Evolutionary conservation across 768 basidiomycete species (phyloP).

Genomic region (Floccularia luteovirens): DNA sequence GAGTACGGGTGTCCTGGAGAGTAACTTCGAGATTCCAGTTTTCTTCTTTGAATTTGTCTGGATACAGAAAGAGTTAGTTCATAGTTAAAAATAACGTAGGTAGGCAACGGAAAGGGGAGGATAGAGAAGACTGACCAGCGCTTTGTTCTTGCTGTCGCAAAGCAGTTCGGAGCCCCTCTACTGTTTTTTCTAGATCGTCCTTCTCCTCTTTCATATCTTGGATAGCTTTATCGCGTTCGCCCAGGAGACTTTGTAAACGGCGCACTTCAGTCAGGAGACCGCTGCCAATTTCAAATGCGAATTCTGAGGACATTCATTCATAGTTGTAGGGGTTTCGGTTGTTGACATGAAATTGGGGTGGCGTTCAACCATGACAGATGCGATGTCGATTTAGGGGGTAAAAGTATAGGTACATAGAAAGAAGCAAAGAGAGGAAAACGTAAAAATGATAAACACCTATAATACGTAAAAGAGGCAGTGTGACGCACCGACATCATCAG

Average conservation of each 20-base stretch:
- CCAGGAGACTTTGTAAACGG: slow-evolving; percentile 82
- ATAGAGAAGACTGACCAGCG: slow-evolving; percentile 44
- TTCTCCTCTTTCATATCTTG: slow-evolving; percentile 90
- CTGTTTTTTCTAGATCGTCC: slow-evolving; percentile 75
- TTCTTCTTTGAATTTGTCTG: slow-evolving; percentile 95
- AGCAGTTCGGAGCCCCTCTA: slow-evolving; percentile 67
- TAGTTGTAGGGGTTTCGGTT: neutral
- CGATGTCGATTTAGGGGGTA: too few species aligned
- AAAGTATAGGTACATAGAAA: too few species aligned
- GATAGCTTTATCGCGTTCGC: slow-evolving; percentile 88
- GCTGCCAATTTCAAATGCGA: slow-evolving; percentile 96
- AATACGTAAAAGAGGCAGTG: too few species aligned
- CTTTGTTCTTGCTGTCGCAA: slow-evolving; percentile 78
- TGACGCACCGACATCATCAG: slow-evolving; percentile 78
- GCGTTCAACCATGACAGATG: too few species aligned
- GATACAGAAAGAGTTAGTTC: slow-evolving; percentile 6
- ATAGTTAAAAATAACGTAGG: too few species aligned
- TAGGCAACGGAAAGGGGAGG: slow-evolving; percentile 2
- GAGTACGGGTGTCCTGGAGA: slow-evolving; percentile 76
- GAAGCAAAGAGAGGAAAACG: too few species aligned
- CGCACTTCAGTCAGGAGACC: slow-evolving; percentile 87
- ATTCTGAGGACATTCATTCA: slow-evolving; percentile 47
- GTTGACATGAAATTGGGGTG: neutral
- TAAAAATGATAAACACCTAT: too few species aligned
- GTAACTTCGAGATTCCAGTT: slow-evolving; percentile 98